These are phyloP conservation scores for Coemansia sp. DNA, from an alignment of 192 early-diverging fungal species.

Conservation along the genomic window DNA sequence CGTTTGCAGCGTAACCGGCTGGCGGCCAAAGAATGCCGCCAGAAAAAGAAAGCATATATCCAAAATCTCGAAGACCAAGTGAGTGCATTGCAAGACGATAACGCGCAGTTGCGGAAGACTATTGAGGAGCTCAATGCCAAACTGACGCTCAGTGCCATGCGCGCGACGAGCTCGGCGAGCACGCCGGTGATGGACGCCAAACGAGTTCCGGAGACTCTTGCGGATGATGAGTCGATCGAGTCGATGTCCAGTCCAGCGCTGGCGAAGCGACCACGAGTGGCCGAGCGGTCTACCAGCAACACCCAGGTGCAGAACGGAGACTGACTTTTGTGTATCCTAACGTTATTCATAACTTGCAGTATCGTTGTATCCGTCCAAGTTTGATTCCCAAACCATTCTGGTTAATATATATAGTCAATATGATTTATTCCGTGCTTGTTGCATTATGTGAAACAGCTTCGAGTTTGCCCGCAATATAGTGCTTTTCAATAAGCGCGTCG, in stretches of 20 bases:
- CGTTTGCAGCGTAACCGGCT: slow-evolving; percentile 74
- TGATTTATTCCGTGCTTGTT: neutral
- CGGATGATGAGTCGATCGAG: slow-evolving; percentile 11
- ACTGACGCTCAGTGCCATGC: slow-evolving; percentile 61
- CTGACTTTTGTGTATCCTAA: slow-evolving; percentile 1
- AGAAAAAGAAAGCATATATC: slow-evolving; percentile 82
- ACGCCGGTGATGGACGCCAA: slow-evolving; percentile 32
- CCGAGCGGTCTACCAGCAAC: slow-evolving; percentile 23
- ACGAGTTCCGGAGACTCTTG: neutral
- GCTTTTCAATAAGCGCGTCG: slow-evolving; percentile 16
- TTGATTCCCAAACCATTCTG: no score
- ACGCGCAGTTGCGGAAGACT: slow-evolving; percentile 62
- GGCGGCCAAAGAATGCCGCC: slow-evolving; percentile 81
- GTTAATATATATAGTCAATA: neutral
- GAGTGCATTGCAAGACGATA: slow-evolving; percentile 63
- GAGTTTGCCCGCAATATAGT: slow-evolving; percentile 9
- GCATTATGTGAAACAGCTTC: neutral
- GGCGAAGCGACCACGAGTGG: slow-evolving; percentile 35
- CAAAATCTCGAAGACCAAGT: slow-evolving; percentile 69
- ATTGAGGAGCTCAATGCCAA: slow-evolving; percentile 70
- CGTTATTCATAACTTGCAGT: neutral
- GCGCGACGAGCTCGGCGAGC: slow-evolving; percentile 24
- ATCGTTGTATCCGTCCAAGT: neutral
- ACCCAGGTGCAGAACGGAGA: slow-evolving; percentile 9
- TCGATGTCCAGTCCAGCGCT: slow-evolving; percentile 23